Base-by-base conservation (phyloP, 257 asterid species). In the Ligustrum vulgare region DNA sequence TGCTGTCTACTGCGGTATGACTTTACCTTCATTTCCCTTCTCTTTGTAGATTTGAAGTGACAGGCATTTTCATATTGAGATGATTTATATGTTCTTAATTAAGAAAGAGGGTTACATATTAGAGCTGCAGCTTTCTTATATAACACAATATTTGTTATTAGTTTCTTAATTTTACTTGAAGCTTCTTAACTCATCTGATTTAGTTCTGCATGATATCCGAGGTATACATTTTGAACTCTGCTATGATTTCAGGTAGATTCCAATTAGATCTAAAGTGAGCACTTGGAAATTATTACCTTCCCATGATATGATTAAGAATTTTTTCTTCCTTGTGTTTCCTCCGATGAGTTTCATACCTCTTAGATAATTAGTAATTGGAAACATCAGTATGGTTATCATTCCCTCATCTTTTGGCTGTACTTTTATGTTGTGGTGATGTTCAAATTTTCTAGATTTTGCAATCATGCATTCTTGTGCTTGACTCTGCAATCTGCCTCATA, bases 1-100 rank as follows among this genome's bases (percentile, higher is more conserved):
- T 81, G 97, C 98, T 77, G 98, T 94, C 71, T 94, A 94, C 85
- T 94, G 98, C 67, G 97, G 98, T 92, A 83, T 78, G 82, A 33
- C 74, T 23, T 72, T 47, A 36, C 72, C 71, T 47, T 20, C 18
- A 28, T 33, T 74, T 54, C 66, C 39, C 39, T 58, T 66, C 33
- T 67, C 31, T 36, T 39, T 69, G 34, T 72, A 49, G 69, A 62
- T 35, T 72, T 69, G 54, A 73, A 67, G 67, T 70, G 51, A 15
- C 13, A 58, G 68, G 34, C 63, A 34, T 63, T 3, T 72, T 63
- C 69, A 37, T 39, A 7, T 32, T 28, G 49, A 63, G 60, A 43
- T 73, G 73, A 37, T 73, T 69, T 71, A 45, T 2, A n/a, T 62
- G 28, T 63, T 67, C 62, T 72, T 36, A 22, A 76, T 72, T 63